Evolutionary conservation across 108 stramenopile genomes (phyloP), one percentile per base, ranked within the genome.

Genomic region (Epithemia pelagica): DNA sequence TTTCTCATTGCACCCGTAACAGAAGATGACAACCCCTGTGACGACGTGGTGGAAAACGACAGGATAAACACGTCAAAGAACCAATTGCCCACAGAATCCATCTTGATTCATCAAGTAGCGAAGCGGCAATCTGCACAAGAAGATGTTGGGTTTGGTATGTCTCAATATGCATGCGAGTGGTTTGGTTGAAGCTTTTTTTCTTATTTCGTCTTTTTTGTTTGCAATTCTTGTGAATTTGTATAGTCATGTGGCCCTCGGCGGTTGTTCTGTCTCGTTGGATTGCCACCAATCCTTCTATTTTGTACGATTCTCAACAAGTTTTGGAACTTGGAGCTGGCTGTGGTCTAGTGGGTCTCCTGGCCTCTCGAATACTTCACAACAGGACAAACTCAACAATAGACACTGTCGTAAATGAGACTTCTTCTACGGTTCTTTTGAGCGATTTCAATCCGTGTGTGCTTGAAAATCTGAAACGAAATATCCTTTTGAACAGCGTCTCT

Each of bases 231-330:
- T 46, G 37, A 46, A n/a, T 58, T 58, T 7, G 24, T 31, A 28
- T 30, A 53, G 84, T 92, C 23, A 78, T 90, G 85, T 92, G 91
- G 91, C 91, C 91, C 25, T 89, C 88, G 19, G 88, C 91, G 15
- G 85, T 92, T 1, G 83, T 76, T 1, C 64, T 92, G 23, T 71
- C 88, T 22, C 74, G 79, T n/a, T 92, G 87, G 84, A 52, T 92
- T 2, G 58, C 82, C 29, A 61, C 73, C 10, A 82, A 89, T 66
- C 73, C 77, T 25, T 30, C 55, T 32, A 5, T 74, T 24, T 32
- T 82, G n/a, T 15, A 30, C 5, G 62, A 58, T 28, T 37, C 28
- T 19, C 28, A 57, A 3, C 30, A 24, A 24, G 60, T 87, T 29
- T 52, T 91, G 21, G 90, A 91, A 66, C 52, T 91, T 53, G 90